Conservation (phyloP, 2,329 filamentous ascomycete species). For the Dactylellina parvicollis region DNA sequence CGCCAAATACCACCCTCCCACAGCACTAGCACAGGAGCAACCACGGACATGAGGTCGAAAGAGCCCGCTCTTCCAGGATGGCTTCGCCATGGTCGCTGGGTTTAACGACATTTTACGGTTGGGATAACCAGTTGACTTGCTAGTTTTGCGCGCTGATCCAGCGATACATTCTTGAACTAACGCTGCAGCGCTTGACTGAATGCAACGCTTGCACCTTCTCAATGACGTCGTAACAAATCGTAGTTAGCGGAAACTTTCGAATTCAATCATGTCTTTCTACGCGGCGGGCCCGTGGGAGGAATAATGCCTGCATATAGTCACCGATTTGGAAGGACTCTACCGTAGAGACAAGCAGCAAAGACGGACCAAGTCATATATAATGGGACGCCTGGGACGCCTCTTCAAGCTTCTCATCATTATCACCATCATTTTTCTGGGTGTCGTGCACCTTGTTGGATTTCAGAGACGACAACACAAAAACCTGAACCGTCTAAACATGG, state of each 20-base stretch:
- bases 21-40: conserved; percentile 6
- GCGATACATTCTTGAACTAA: conserved; percentile 32
- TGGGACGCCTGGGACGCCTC: background rate
- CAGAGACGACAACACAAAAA: conserved; percentile 10
- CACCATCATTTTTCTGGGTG: background rate
- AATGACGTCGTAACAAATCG: conserved; percentile 26
- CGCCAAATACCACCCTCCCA: conserved; percentile 15
- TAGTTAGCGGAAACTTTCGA: conserved; percentile 6
- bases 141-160: conserved; percentile 30
- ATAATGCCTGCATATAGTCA: too few relatives aligned
- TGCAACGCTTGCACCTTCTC: conserved; percentile 43
- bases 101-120: conserved; percentile 22
- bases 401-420: background rate
- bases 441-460: conserved; percentile 33
- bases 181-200: conserved; percentile 8
- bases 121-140: conserved; percentile 15
- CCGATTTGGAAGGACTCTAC: too few relatives aligned
- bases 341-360: too few relatives aligned
- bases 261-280: background rate
- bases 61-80: conserved; percentile 6
- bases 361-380: too few relatives aligned
- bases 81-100: conserved; percentile 6
- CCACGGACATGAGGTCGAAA: conserved; percentile 2
- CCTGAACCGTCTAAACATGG: conserved; percentile 8
- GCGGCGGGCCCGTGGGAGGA: too few relatives aligned